Evolutionary conservation across 441 rosid species (phyloP).

Genomic region (Aleurites moluccanus): DNA sequence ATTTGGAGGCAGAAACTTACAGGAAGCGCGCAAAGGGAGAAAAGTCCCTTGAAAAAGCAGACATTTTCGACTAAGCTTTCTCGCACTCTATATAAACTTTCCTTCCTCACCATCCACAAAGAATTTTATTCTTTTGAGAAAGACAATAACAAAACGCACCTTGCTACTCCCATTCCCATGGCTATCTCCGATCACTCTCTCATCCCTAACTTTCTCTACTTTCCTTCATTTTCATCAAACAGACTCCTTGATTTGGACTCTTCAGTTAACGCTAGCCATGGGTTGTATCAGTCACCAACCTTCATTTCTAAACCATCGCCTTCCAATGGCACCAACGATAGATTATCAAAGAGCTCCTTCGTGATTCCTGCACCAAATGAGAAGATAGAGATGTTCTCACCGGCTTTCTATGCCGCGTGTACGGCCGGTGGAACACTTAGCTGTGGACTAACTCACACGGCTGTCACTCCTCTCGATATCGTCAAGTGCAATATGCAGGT

Average conservation of each 20-base stretch:
- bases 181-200: conserved; percentile 43
- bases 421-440: conserved; percentile 75
- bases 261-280: not conserved
- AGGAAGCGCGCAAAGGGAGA: conserved; percentile 15
- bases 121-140: not conserved
- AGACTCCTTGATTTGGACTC: conserved; percentile 22
- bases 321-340: conserved; percentile 17
- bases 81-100: conserved; percentile 5
- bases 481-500: conserved; percentile 99
- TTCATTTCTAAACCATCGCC: conserved; percentile 19
- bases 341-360: conserved; percentile 37
- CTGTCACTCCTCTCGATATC: conserved; percentile 95
- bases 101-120: conserved; percentile 3
- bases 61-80: conserved; percentile 9
- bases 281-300: conserved; percentile 24
- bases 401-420: conserved; percentile 84
- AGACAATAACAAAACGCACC: not conserved
- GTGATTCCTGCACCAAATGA: conserved; percentile 74
- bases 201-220: conserved; percentile 77
- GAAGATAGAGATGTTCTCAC: conserved; percentile 89
- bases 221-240: conserved; percentile 34
- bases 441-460: conserved; percentile 94
- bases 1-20: not conserved
- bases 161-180: conserved; percentile 32
- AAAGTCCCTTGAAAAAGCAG: conserved; percentile 10